phyloP scores from a whole-genome alignment of 2,329 filamentous ascomycete genomes.

The Stagonosporopsis tanaceti region DNA sequence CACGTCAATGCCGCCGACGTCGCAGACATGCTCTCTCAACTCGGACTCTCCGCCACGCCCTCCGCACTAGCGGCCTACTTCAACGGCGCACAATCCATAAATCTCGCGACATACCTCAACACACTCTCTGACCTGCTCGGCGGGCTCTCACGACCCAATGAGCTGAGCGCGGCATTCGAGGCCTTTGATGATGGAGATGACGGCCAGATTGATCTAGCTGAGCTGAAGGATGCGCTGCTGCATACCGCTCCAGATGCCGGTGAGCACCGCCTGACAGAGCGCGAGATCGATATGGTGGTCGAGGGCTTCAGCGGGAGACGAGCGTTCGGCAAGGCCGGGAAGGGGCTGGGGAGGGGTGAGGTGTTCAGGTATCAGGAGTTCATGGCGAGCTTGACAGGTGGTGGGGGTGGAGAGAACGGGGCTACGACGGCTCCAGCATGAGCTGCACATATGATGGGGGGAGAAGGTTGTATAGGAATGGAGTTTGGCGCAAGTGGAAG shows the following conservation, averaged over 20 bases:
- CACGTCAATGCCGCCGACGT: constrained; percentile 83
- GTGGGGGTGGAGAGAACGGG: constrained; percentile 39
- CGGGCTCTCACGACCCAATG: constrained; percentile 76
- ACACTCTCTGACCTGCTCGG: constrained; percentile 77
- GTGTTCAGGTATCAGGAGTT: constrained; percentile 96
- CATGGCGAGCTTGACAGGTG: constrained; percentile 64
- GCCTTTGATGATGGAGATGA: constrained; percentile 97
- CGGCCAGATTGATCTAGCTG: constrained; percentile 84
- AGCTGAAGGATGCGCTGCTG: constrained; percentile 83
- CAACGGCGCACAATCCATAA: constrained; percentile 73
- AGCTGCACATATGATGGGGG: background rate
- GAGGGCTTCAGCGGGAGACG: constrained; percentile 83
- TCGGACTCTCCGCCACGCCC: constrained; percentile 78
- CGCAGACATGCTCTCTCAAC: constrained; percentile 83
- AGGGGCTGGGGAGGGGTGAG: constrained; percentile 70
- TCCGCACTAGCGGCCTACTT: constrained; percentile 84
- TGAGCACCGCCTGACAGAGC: constrained; percentile 44
- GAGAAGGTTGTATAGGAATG: background rate
- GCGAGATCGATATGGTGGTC: constrained; percentile 86
- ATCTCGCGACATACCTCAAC: constrained; percentile 85
- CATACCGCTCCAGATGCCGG: constrained; percentile 76
- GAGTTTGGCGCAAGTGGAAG: background rate
- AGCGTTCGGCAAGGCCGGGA: constrained; percentile 74
- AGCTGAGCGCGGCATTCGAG: constrained; percentile 88
- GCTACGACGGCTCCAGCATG: constrained; percentile 23